Conservation (phyloP, 2,329 filamentous ascomycete species). For the Septoria petroselini region DNA sequence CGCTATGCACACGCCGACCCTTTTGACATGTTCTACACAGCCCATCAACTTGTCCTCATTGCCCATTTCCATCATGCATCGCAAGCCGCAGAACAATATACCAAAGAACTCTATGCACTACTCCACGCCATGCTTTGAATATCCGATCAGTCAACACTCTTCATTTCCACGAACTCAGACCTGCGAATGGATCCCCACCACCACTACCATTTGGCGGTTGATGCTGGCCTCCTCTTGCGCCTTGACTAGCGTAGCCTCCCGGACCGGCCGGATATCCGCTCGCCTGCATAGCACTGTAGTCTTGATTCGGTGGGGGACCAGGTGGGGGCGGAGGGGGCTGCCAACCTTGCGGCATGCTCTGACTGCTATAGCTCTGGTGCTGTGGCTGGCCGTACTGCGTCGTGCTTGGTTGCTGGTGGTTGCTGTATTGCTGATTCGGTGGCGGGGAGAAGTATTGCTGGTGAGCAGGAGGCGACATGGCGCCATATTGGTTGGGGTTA, state of each 20-base stretch:
- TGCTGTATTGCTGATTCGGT: slow-evolving; percentile 41
- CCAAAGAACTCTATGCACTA: too few relatives aligned
- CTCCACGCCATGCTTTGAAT: too few relatives aligned
- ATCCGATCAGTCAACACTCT: neutral
- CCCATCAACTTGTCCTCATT: too few relatives aligned
- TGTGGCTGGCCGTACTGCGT: slow-evolving; percentile 56
- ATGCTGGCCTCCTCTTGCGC: slow-evolving; percentile 44
- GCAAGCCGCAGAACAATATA: too few relatives aligned
- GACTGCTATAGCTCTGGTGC: slow-evolving; percentile 32
- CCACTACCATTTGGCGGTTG: slow-evolving; percentile 41
- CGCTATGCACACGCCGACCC: too few relatives aligned
- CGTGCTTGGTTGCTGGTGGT: slow-evolving; percentile 47
- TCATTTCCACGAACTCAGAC: slow-evolving; percentile 67
- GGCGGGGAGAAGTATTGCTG: slow-evolving; percentile 55
- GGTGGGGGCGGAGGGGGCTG: slow-evolving; percentile 66
- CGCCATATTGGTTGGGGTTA: slow-evolving; percentile 49
- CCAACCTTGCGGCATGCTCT: slow-evolving; percentile 59
- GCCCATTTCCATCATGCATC: too few relatives aligned
- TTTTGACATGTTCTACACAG: too few relatives aligned
- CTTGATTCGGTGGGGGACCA: slow-evolving; percentile 57
- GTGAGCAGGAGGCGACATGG: slow-evolving; percentile 54
- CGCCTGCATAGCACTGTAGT: slow-evolving; percentile 47
- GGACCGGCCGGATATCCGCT: slow-evolving; percentile 48
- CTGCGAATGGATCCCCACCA: slow-evolving; percentile 64
- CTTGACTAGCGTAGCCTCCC: slow-evolving; percentile 53